Base-by-base conservation (phyloP, 129 eudicot species). In the Glebionis coronaria region DNA sequence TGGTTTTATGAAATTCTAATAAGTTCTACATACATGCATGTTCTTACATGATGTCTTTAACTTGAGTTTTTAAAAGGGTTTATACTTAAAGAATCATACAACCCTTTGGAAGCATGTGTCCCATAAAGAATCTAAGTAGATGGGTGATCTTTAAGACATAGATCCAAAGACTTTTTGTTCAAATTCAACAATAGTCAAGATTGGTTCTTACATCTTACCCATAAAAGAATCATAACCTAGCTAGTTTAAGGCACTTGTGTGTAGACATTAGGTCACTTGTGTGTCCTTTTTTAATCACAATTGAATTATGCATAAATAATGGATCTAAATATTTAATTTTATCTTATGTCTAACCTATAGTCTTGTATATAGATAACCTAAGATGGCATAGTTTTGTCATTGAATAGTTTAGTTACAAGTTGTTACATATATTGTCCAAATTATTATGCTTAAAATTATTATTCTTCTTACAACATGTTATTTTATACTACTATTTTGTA, bases 341-440 rank as follows among this genome's bases (percentile, higher is more conserved):
- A 68, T 75, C 27, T 10, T 61, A 42, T 28, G 59, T 44, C 60
- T 63, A 64, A 47, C 68, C 80, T 53, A 50, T n/a, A 55, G 81
- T 75, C 80, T 64, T 65, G 69, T 75, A 68, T n/a, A 67, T 74
- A 72, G 83, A 82, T 77, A 68, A 77, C 85, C 85, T 82, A 82
- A 73, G 75, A 74, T 80, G 76, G 53, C 80, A 28, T 23, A 23
- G 1, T 0, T 55, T 79, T 63, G 76, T 51, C n/a, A 16, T 25
- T 35, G 51, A 56, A 49, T 73, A 61, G 76, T 66, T 56, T 83
- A 80, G 59, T 76, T 54, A 59, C 77, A 73, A 80, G 71, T 62
- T 74, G 79, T 52, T 35, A 69, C 7, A 7, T 54, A 12, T 20
- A 25, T 58, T 11, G 12, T 60, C 14, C 68, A 57, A 31, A 3